phyloP scores from a whole-genome alignment of 192 early-diverging fungal genomes.

The Podila epigama region DNA sequence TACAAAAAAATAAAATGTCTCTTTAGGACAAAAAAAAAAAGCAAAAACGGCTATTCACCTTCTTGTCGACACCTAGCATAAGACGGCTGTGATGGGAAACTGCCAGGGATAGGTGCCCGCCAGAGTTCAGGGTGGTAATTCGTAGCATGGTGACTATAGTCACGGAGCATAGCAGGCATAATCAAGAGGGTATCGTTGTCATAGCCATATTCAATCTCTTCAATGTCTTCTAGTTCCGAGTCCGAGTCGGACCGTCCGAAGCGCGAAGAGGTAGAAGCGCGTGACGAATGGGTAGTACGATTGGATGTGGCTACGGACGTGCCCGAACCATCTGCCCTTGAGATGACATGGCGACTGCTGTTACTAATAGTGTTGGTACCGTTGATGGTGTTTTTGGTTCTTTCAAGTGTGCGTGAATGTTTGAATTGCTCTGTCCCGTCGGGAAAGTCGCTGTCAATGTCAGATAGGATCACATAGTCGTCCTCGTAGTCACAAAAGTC shows the following conservation, averaged over 20 bases:
- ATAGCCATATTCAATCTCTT: conserved; percentile 37
- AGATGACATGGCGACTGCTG: background rate
- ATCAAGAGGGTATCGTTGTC: conserved; percentile 36
- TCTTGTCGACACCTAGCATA: conserved; percentile 26
- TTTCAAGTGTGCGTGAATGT: background rate
- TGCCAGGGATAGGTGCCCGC: conserved; percentile 22
- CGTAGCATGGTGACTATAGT: conserved; percentile 46
- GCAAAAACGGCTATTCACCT: conserved; percentile 2
- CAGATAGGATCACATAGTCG: conserved; percentile 46
- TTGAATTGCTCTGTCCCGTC: background rate
- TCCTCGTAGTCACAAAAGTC: conserved; percentile 26
- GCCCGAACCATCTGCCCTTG: background rate
- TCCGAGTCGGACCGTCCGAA: background rate
- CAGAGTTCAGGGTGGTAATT: conserved; percentile 46
- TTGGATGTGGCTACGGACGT: background rate
- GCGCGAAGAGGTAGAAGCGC: background rate
- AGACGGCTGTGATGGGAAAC: conserved; percentile 6
- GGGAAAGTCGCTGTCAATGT: conserved; percentile 20
- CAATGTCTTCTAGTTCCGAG: conserved; percentile 12
- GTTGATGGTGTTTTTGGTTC: background rate
- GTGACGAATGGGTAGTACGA: too few species aligned
- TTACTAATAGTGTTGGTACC: background rate
- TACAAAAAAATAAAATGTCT: background rate
- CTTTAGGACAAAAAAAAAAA: background rate
- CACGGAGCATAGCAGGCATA: conserved; percentile 43